phyloP scores from a whole-genome alignment of 1,284 basidiomycete genomes.

The Xerocomus alliaceus region DNA sequence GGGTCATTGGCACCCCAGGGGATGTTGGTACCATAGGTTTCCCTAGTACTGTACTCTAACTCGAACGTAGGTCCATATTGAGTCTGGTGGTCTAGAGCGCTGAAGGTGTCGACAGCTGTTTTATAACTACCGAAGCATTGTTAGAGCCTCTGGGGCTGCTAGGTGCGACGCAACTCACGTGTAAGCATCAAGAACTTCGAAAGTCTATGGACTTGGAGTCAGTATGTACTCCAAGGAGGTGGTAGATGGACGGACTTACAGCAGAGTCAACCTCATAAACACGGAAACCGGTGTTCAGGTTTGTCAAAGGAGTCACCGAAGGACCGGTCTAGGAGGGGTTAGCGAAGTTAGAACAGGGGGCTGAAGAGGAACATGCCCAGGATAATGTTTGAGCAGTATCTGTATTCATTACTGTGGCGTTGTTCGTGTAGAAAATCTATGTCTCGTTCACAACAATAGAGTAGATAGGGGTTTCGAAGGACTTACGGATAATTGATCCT shows the following conservation, averaged over 20 bases:
- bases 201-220: constrained; percentile 55
- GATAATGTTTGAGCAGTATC: constrained; percentile 62
- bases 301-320: constrained; percentile 74
- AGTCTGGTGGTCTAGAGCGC: constrained; percentile 59
- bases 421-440: constrained; percentile 78
- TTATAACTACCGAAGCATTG: constrained; percentile 55
- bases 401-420: constrained; percentile 66
- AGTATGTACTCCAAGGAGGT: background rate
- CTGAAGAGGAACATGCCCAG: constrained; percentile 50
- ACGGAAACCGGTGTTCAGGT: constrained; percentile 81
- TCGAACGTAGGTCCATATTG: constrained; percentile 68
- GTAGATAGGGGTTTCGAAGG: background rate
- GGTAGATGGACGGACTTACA: constrained; percentile 53
- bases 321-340: constrained; percentile 59
- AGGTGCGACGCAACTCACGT: constrained; percentile 54
- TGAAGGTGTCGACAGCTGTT: constrained; percentile 64
- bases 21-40: constrained; percentile 69
- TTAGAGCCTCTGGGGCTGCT: background rate
- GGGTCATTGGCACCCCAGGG: constrained; percentile 72
- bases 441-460: background rate
- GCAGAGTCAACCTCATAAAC: constrained; percentile 80
- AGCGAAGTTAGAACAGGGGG: constrained; percentile 4
- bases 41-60: constrained; percentile 77
- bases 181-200: constrained; percentile 75
- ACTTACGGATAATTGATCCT: constrained; percentile 76